Evolutionary conservation across 345 rosid genomes (phyloP).

Genomic region (Eucalyptus sideroxylon): DNA sequence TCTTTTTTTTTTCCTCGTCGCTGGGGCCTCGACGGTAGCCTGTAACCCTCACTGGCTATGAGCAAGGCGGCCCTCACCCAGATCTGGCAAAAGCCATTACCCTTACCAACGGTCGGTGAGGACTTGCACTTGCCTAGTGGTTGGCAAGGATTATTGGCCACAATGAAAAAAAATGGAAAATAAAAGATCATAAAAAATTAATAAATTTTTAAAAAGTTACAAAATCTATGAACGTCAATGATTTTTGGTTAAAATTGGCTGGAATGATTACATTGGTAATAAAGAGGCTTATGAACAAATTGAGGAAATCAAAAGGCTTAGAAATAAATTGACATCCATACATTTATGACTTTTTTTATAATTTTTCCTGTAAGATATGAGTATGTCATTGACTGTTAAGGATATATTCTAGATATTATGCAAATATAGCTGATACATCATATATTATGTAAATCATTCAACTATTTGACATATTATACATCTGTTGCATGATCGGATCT

Average conservation of each 20-base stretch:
- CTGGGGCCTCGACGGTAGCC: accelerated
- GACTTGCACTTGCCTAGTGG: neutral
- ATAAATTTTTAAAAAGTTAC: neutral
- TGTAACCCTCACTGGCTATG: neutral
- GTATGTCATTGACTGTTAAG: neutral
- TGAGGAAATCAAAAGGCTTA: neutral
- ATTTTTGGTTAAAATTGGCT: neutral
- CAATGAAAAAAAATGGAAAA: too few species aligned
- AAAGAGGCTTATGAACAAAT: neutral
- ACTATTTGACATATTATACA: neutral
- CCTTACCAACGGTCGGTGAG: neutral
- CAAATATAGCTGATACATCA: neutral
- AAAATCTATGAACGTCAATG: neutral
- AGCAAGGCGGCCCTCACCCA: neutral
- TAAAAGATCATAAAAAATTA: too few species aligned
- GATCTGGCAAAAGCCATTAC: neutral
- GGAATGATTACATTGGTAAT: neutral
- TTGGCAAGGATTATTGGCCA: neutral
- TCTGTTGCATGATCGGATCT: neutral
- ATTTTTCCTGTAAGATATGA: neutral
- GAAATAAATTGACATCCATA: neutral
- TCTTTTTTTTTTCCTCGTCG: neutral
- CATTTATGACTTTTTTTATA: neutral
- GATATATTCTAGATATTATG: neutral
- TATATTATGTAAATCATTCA: neutral